Evolutionary conservation across 2,329 filamentous ascomycete species (phyloP).

Genomic region (Fonsecaea nubica): DNA sequence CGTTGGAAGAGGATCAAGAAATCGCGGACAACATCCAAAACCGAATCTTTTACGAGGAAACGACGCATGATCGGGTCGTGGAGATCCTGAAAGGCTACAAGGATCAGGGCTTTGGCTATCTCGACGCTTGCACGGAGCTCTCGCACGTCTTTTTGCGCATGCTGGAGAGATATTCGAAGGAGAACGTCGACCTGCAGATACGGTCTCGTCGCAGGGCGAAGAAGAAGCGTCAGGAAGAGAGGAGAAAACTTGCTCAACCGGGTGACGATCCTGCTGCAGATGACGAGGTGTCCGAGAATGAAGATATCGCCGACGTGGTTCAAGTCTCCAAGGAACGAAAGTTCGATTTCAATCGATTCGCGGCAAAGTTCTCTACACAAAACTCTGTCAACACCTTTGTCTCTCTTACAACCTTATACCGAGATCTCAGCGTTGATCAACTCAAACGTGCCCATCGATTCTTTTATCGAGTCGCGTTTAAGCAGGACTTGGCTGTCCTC

Average conservation of each 20-base stretch:
- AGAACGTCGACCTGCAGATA: constrained; percentile 92
- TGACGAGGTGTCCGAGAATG: constrained; percentile 67
- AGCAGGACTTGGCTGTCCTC: constrained; percentile 87
- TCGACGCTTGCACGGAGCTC: constrained; percentile 90
- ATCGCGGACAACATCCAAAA: constrained; percentile 97
- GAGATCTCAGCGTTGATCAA: constrained; percentile 77
- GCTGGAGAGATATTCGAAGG: constrained; percentile 90
- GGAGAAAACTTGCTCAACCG: constrained; percentile 47
- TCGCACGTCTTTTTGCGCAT: constrained; percentile 90
- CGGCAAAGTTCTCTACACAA: constrained; percentile 80
- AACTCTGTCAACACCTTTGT: constrained; percentile 89
- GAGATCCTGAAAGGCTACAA: constrained; percentile 85
- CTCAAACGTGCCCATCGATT: constrained; percentile 92
- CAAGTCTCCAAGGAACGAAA: constrained; percentile 79
- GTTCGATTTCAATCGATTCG: constrained; percentile 89
- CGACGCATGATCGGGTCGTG: constrained; percentile 86
- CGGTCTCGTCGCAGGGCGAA: constrained; percentile 77
- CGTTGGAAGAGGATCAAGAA: constrained; percentile 90
- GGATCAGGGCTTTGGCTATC: constrained; percentile 89
- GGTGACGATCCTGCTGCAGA: constrained; percentile 59
- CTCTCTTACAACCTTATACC: constrained; percentile 77
- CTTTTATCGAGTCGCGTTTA: constrained; percentile 93
- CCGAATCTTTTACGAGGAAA: constrained; percentile 97
- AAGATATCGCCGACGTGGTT: constrained; percentile 75
- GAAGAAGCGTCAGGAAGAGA: constrained; percentile 72